Evolutionary conservation across 2,329 filamentous ascomycete genomes (phyloP), one percentile per base, ranked within the genome.

Genomic region (Calycina marina): DNA sequence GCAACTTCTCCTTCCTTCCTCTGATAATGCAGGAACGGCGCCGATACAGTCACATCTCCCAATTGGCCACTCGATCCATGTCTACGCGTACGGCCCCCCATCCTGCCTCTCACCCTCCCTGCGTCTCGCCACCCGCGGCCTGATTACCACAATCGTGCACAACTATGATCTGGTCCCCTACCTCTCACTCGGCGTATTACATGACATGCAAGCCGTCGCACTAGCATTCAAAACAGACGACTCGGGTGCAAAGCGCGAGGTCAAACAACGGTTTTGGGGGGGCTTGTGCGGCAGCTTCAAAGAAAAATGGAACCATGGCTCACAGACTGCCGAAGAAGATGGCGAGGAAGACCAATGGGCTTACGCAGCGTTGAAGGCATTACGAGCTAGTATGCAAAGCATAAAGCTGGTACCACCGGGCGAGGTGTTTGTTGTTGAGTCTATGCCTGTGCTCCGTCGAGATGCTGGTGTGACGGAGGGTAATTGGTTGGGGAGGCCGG

Each of bases 51-150:
- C 72, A 18, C 64, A 61, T 12, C 62, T 85, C 0, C 80, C 80
- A 0, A 45, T 74, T 0, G 72, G 74, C 11, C 67, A 80, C 1
- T 74, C 77, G 3, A 77, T 85, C 13, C 80, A 86, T 44, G 80
- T 84, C 9, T 86, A 82, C 49, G 76, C 80, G 5, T 86, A 84
- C 49, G 80, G 80, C 0, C 74, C 79, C 2, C 78, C 79, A 0
- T 70, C 77, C 0, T 77, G 76, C 10, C 72, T 85, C 66, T 81
- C 77, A 0, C 63, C 76, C 0, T 69, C 73, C 2, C 63, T 86
- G 5, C 70, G 78, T 25, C 68, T 69, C 37, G 74, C 75, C 8
- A 85, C 80, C 0, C 65, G 76, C 10, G 79, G 77, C 2, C 63
- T 86, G 5, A 77, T 86, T 38, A 86, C 80, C 3, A 83, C 72